Evolutionary conservation across 805 yeast species (phyloP), one percentile per base, ranked within the genome.

Genomic region (Dipodascopsis tothii): DNA sequence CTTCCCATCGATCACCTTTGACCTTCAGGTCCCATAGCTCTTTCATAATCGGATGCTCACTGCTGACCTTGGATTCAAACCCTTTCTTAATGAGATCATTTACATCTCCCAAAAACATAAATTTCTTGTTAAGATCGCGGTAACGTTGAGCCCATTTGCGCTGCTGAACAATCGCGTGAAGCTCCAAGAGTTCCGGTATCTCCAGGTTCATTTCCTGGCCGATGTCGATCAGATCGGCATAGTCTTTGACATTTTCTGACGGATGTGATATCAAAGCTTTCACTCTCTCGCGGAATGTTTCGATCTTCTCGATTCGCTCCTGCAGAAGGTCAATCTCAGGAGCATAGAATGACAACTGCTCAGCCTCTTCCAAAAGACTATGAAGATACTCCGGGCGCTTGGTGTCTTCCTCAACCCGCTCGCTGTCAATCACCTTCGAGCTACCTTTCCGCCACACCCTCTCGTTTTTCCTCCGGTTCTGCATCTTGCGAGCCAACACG

Each of bases 141-240:
- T 53, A 62, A 6, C 45, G 55, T 2, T 62, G 61, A 19, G 67
- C 27, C 77, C 79, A 74, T 17, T 53, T 53, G 35, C 62, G 53
- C 45, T 71, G 64, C 23, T 62, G 52, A 7, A 68, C 60, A 3
- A 72, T 56, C 25, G 63, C 60, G 38, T 66, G 69, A 38, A 74
- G 59, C 17, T 65, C 44, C 20, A 68, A 68, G 9, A 67, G 57
- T 3, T 80, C 71, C 2, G 76, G 73, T 14, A 82, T 58, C 4
- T 66, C 69, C 32, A 83, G 60, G 3, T 83, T 83, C 56, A 80
- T 74, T 2, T 78, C 69, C 44, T 69, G 66, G 1, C 88, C 90
- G 30, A 76, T 59, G 35, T 69, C 72, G 20, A 79, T 71, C 58
- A 81, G 59, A 33, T 74, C 77, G 30, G 68, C 62, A 39, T 77